Conservation (phyloP, 176 grass and related monocot genomes). For the Pharus latifolius region DNA sequence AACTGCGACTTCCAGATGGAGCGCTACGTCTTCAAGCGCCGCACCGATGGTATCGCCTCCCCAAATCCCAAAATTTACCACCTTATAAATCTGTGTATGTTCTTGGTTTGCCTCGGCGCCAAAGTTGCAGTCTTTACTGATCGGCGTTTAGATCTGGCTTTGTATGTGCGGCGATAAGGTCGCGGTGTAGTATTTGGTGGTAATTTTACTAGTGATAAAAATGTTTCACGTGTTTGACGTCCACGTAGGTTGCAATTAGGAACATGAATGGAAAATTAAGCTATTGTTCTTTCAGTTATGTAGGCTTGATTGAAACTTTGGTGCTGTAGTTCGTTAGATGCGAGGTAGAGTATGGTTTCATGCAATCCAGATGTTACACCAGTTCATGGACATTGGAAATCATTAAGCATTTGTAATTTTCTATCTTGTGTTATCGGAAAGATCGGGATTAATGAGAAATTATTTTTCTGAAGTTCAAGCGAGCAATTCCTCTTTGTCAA, state of each 20-base stretch:
- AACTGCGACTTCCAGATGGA: conserved; percentile 99
- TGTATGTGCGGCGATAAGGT: not conserved
- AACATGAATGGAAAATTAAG: not conserved
- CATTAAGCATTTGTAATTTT: not conserved
- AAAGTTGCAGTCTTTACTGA: not conserved
- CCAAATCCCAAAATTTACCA: too few species aligned
- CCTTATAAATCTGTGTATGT: not conserved
- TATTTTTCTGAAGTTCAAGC: not conserved
- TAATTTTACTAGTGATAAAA: not conserved
- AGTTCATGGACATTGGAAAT: not conserved
- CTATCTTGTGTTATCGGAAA: not conserved
- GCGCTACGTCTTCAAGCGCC: conserved; percentile 74
- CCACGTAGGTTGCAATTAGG: too few species aligned
- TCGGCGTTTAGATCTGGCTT: not conserved
- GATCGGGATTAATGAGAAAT: not conserved
- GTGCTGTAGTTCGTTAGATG: not conserved
- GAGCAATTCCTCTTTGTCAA: not conserved
- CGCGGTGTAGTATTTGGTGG: too few species aligned
- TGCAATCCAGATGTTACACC: too few species aligned
- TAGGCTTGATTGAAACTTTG: not conserved
- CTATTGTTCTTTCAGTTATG: too few species aligned
- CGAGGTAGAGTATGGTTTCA: not conserved
- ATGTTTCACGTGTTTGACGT: too few species aligned
- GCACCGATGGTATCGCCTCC: conserved; percentile 50
- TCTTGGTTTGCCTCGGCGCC: not conserved